A percentile compares a stretch with the other conserved stretches of the same genome.
Conservation (phyloP, 345 rosid genomes). For the Rhizophora mangle region DNA sequence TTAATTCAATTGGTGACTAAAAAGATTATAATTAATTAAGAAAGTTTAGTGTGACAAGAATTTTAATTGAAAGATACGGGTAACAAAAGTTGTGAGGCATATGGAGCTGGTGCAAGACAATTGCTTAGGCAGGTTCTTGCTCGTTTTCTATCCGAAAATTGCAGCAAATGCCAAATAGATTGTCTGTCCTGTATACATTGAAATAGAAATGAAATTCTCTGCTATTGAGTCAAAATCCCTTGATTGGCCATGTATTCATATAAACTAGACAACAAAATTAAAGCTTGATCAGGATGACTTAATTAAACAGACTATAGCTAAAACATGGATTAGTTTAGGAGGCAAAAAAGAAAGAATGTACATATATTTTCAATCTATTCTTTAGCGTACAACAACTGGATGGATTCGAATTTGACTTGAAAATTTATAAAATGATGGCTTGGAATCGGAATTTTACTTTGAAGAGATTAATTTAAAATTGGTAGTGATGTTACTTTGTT, state of each 20-base stretch:
- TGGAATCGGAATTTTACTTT: constrained; percentile 18
- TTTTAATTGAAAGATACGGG: neutral
- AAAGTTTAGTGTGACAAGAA: neutral
- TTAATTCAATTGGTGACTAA: too few relatives aligned
- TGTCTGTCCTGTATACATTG: neutral
- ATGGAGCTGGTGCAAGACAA: neutral
- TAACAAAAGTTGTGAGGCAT: neutral
- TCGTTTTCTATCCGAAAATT: neutral
- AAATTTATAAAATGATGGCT: neutral
- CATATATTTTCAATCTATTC: constrained; percentile 3
- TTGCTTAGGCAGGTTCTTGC: neutral
- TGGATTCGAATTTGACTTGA: constrained; percentile 33
- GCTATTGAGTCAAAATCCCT: neutral
- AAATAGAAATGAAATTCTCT: neutral
- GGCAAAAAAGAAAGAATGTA: constrained; percentile 11
- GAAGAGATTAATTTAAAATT: neutral
- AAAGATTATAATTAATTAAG: too few relatives aligned
- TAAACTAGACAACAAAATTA: neutral
- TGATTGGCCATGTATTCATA: neutral
- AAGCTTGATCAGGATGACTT: neutral
- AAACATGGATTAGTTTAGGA: neutral
- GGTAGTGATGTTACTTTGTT: neutral
- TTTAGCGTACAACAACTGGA: constrained; percentile 14
- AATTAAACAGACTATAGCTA: neutral
- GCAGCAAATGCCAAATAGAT: neutral